Base-by-base conservation (phyloP, 306 rosid genomes). In the Glycine soja region DNA sequence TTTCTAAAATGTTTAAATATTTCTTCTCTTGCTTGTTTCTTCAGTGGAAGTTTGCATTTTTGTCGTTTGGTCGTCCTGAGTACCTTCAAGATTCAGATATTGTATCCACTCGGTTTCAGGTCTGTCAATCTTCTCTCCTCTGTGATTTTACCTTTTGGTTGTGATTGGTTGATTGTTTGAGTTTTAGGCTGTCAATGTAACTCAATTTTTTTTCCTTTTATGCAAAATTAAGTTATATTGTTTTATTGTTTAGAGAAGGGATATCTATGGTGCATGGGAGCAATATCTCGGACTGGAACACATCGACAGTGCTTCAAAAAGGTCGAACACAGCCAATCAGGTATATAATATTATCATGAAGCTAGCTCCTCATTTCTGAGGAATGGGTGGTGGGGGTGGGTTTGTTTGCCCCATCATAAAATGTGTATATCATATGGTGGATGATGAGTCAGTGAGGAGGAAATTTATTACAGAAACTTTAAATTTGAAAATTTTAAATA, bases 261-360 rank as follows among this genome's bases (percentile, higher is more conserved):
- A 95, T 81, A 86, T 91, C 67, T 93, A 95, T 42, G 97, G 99
- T 32, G 95, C 97, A 15, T 95, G 99, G 99, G 99, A 95, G 88
- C 99, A 95, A 78, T 95, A 93, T 86, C 97, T 95, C n/a, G 99
- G 99, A 47, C 83, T 95, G 90, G 99, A 95, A 74, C 99, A 95
- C 82, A 81, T 91, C 50, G 97, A 90, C 82, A 90, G 75, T 88
- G 70, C 91, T 51, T 93, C 97, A 7, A 93, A 88, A 85, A 89
- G 97, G 84, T 82, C 93, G 47, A 89, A 86, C 83, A 85, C 93
- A 3, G 88, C 77, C 61, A 88, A 91, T 84, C 99, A 95, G 92
- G 99, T 91, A 80, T n/a, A n/a, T n/a, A 42, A 43, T 15, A 58
- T 71, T 80, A 8, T 74, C 46, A 2, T 14, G 46, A 42, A 38